A percentile compares a stretch with the other conserved stretches of the same genome.
Evolutionary conservation across 202 grass and related monocot genomes (phyloP).

Genomic region (Saccharum hybrid): DNA sequence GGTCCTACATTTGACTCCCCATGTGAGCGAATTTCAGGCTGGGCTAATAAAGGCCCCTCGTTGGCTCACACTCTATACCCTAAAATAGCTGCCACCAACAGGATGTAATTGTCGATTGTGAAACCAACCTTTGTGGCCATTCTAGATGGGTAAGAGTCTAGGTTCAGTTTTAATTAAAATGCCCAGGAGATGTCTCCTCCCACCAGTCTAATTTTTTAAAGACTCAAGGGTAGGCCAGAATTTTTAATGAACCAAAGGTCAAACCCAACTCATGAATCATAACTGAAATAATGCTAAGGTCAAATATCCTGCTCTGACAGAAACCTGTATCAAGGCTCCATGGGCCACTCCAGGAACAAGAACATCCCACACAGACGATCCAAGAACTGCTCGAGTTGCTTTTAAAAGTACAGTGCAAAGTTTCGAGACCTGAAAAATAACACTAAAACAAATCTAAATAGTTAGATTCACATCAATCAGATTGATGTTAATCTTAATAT

Average conservation of each 20-base stretch:
- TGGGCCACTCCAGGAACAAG: conserved; percentile 88
- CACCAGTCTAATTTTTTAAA: not conserved
- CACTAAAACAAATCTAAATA: conserved; percentile 58
- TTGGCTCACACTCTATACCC: not conserved
- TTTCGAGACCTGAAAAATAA: conserved; percentile 98
- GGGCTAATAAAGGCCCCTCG: not conserved
- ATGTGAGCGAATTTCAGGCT: not conserved
- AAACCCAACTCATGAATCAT: conserved; percentile 16
- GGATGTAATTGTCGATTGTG: not conserved
- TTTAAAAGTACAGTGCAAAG: conserved; percentile 82
- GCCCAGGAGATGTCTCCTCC: too few species aligned
- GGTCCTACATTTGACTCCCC: too few species aligned
- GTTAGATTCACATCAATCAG: conserved; percentile 44
- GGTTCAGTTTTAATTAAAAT: not conserved
- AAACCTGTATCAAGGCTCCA: conserved; percentile 66
- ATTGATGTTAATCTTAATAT: conserved; percentile 17
- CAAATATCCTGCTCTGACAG: conserved; percentile 14
- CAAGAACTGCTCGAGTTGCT: conserved; percentile 67
- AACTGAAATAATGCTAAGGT: conserved; percentile 5
- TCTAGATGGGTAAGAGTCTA: not conserved
- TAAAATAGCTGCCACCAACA: not conserved
- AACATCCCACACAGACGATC: conserved; percentile 85
- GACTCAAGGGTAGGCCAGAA: conserved; percentile 24
- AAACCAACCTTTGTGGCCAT: not conserved
- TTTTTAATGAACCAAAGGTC: not conserved